These are phyloP conservation scores for Apiospora sp. DNA, from an alignment of 2,329 filamentous ascomycete genomes.

Conservation along the genomic window DNA sequence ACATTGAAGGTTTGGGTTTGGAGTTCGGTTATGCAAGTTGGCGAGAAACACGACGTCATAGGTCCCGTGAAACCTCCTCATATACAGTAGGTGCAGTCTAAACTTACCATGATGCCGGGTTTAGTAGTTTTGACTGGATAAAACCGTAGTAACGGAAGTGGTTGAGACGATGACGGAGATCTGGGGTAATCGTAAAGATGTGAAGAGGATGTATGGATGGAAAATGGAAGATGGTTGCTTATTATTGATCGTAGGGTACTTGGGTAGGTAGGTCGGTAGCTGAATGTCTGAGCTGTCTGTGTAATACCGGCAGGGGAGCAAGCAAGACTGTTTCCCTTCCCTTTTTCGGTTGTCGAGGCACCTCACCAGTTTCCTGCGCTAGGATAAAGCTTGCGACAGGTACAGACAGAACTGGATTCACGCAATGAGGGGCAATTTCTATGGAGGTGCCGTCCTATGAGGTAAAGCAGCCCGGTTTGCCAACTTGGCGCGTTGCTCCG, in stretches of 20 bases:
- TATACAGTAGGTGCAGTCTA: not conserved
- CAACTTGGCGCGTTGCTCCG: slow-evolving; percentile 20
- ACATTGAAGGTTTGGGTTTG: not conserved
- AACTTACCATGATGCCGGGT: slow-evolving; percentile 23
- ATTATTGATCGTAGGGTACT: slow-evolving; percentile 9
- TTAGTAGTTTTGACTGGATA: not conserved
- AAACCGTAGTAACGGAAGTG: not conserved
- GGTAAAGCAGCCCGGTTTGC: slow-evolving; percentile 9
- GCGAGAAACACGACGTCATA: slow-evolving; percentile 20
- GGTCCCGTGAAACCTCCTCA: not conserved
- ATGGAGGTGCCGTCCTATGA: slow-evolving; percentile 11
- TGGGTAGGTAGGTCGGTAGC: not conserved
- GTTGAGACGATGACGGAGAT: not conserved
- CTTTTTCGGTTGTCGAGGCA: slow-evolving; percentile 6
- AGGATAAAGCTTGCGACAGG: slow-evolving; percentile 10
- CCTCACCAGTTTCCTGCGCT: not conserved
- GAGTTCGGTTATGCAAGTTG: not conserved
- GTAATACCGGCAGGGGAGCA: not conserved
- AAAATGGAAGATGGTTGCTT: slow-evolving; percentile 1
- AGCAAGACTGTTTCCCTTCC: not conserved
- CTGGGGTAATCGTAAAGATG: not conserved
- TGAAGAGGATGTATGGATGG: slow-evolving; percentile 4
- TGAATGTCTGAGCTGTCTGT: slow-evolving; percentile 9
- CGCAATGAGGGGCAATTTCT: slow-evolving; percentile 2
- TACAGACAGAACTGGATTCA: not conserved